Evolutionary conservation across 495 filamentous ascomycete species (phyloP), one percentile per base, ranked within the genome.

Genomic region (Daldinia caldariorum): DNA sequence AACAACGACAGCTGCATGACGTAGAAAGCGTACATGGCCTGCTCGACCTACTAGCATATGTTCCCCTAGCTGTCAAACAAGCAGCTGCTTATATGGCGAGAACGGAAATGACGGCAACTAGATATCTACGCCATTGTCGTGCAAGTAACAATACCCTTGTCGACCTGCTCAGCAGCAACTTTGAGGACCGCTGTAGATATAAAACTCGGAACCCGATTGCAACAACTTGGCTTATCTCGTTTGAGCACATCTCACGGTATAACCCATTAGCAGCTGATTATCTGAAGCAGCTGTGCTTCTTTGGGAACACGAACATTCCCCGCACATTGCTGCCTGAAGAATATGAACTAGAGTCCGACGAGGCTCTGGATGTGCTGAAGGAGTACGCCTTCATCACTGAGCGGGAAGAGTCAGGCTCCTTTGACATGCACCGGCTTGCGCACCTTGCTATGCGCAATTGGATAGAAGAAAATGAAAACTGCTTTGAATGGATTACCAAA

Each of bases 11-110:
- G 38, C 63, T 59, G 10, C 12, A 18, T 32, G 56, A 74, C 41
- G 37, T 18, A 7, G 20, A 22, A 38, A 67, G 63, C 45, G 67
- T 61, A 2, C 53, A 18, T 29, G 31, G 5, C 0, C 71, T 87
- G 31, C 72, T 86, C 0, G 34, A 78, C n/a, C 50, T 73, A 14
- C 75, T 87, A 14, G 66, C 66, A 9, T 72, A 73, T 57, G 71
- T 86, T 9, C 84, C 83, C 1, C 71, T 86, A 0, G 84, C 84
- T 1, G 80, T 86, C 58, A 75, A 67, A 32, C 82, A 86, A 68
- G 83, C 83, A n/a, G 78, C 81, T 7, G 78, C 81, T 7, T 86
- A 76, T 57, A 83, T 88, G 35, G 78, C 74, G 47, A 73, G 77
- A 59, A 83, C 72, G 22, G 22, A 58, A 6, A 74, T 79, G 3